Evolutionary conservation across 257 asterid genomes (phyloP), one percentile per base, ranked within the genome.

Genomic region (Solanum arcanum): DNA sequence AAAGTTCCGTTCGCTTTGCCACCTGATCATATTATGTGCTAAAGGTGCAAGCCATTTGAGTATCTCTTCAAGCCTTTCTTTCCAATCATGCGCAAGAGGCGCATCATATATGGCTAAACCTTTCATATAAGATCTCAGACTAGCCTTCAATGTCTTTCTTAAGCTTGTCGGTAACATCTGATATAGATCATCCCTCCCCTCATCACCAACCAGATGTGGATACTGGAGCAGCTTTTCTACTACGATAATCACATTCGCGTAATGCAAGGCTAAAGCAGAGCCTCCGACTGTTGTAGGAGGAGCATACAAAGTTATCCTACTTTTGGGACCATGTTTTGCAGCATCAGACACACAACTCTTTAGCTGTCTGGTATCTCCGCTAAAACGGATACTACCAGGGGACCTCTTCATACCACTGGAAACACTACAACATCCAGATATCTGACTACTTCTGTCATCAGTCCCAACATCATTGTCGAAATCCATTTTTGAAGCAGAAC

Each of bases 81-180:
- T 93, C 99, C 99, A 97, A 87, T 92, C 95, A 60, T 96, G 97
- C 14, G 99, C 99, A 27, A 97, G 86, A 69, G 97, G 97, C 1
- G 95, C 98, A 75, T 96, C 99, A 46, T 93, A 97, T 35, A 95
- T 96, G 3, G 95, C 98, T 85, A 96, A 20, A 69, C 93, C 91
- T 87, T 93, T 93, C 31, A 88, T 86, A 87, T 91, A 95, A 9
- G 96, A 92, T 91, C 90, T 95, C 88, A 96, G 35, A 49, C 88
- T 91, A 72, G 87, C 75, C 92, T 94, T 96, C 88, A 96, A 56
- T 3, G 91, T 92, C 89, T 91, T 94, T 42, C 96, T 92, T 59
- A 97, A 90, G 96, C 94, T 96, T n/a, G 92, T 89, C 0, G 99
- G 99, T 88, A 96, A 93, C 99, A 97, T 96, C 86, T 93, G 96